A percentile compares a stretch with the other conserved stretches of the same genome.
These are phyloP conservation scores for Leccinum variabile DNA, from an alignment of 1,284 basidiomycete species.

Conservation along the genomic window DNA sequence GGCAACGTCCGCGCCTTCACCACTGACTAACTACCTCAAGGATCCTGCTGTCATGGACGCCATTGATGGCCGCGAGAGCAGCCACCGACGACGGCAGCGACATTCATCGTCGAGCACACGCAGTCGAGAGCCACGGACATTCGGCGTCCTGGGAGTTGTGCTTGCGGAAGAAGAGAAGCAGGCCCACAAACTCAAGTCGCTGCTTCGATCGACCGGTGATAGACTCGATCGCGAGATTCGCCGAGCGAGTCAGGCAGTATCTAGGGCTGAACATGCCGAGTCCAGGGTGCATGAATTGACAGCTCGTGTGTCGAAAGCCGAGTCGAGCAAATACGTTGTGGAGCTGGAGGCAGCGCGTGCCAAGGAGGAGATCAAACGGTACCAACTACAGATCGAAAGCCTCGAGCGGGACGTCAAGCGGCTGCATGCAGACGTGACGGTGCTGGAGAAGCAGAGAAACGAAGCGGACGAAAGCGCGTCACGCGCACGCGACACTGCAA, in stretches of 20 bases:
- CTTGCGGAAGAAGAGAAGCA: slow-evolving; percentile 66
- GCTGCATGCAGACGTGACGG: slow-evolving; percentile 42
- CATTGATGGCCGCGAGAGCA: slow-evolving; percentile 23
- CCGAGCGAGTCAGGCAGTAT: slow-evolving; percentile 50
- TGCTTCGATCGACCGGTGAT: slow-evolving; percentile 53
- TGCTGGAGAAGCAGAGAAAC: slow-evolving; percentile 45
- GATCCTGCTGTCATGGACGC: slow-evolving; percentile 33
- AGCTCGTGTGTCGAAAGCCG: slow-evolving; percentile 41
- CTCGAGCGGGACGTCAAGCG: slow-evolving; percentile 50
- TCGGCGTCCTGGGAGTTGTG: slow-evolving; percentile 37
- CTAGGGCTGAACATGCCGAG: slow-evolving; percentile 56
- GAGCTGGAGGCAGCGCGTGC: slow-evolving; percentile 48
- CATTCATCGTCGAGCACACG: slow-evolving; percentile 30
- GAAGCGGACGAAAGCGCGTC: slow-evolving; percentile 49
- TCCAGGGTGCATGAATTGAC: slow-evolving; percentile 44
- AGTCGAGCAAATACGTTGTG: slow-evolving; percentile 46
- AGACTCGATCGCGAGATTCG: slow-evolving; percentile 58
- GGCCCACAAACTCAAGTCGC: slow-evolving; percentile 53
- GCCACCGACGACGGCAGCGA: slow-evolving; percentile 20
- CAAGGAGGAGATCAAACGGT: slow-evolving; percentile 48
- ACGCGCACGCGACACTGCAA: slow-evolving; percentile 47
- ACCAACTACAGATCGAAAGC: slow-evolving; percentile 49
- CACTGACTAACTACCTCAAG: slow-evolving; percentile 32
- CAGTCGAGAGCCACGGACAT: slow-evolving; percentile 23
- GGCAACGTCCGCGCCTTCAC: slow-evolving; percentile 36